These are phyloP conservation scores for Cyberlindnera maclurae DNA, from an alignment of 805 yeast species.

Conservation along the genomic window DNA sequence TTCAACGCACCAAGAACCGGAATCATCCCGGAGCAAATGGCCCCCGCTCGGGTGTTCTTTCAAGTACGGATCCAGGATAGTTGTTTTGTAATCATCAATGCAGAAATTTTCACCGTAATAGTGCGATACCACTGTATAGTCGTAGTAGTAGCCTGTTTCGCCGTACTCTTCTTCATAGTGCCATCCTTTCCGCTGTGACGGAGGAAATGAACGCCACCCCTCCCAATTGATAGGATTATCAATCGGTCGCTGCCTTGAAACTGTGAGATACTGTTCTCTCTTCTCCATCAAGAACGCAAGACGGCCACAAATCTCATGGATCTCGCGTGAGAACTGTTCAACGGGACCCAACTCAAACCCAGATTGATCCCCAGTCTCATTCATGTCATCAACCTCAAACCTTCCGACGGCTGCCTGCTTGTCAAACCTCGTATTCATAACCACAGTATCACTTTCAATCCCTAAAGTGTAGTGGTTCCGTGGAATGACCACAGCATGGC, in stretches of 20 bases:
- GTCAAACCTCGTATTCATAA: slow-evolving; percentile 18
- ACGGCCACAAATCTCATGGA: slow-evolving; percentile 1
- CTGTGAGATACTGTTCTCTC: slow-evolving; percentile 57
- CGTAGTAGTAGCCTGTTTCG: slow-evolving; percentile 20
- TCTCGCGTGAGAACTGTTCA: slow-evolving; percentile 8
- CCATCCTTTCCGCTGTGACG: slow-evolving; percentile 47
- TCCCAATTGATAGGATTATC: slow-evolving; percentile 66
- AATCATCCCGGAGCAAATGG: not conserved
- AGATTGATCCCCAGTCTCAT: slow-evolving; percentile 1
- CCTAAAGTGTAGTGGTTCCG: slow-evolving; percentile 8
- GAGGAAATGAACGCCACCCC: slow-evolving; percentile 78
- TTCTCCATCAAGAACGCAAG: slow-evolving; percentile 29
- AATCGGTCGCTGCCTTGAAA: slow-evolving; percentile 58
- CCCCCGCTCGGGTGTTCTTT: slow-evolving; percentile 1
- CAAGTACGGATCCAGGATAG: slow-evolving; percentile 6
- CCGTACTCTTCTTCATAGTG: slow-evolving; percentile 28
- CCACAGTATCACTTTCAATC: slow-evolving; percentile 20
- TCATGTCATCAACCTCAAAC: slow-evolving; percentile 10
- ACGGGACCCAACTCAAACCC: slow-evolving; percentile 7
- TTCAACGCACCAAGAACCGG: slow-evolving; percentile 2
- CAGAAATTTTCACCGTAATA: slow-evolving; percentile 32
- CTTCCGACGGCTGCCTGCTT: slow-evolving; percentile 17
- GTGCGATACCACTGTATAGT: slow-evolving; percentile 18
- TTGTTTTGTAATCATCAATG: slow-evolving; percentile 22
- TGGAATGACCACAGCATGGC: slow-evolving; percentile 13